A percentile compares a stretch with the other conserved stretches of the same genome.
Evolutionary conservation across 2,329 filamentous ascomycete genomes (phyloP).

Genomic region (Penicillium sp.): DNA sequence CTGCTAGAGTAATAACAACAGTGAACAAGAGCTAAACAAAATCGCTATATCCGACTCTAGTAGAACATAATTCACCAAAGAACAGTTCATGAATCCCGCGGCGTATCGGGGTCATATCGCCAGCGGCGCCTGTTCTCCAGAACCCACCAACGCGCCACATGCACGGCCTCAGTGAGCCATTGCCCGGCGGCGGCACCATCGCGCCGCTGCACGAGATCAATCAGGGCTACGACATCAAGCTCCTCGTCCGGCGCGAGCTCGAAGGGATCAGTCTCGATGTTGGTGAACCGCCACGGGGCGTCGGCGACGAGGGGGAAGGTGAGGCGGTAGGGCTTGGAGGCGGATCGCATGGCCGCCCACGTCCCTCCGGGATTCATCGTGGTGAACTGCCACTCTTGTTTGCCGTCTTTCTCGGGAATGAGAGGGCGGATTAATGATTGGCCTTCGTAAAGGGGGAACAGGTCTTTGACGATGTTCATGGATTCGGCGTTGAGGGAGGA

Average conservation of each 20-base stretch:
- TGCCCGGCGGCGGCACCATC: conserved; percentile 34
- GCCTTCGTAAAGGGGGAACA: conserved; percentile 48
- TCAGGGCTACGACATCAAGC: conserved; percentile 30
- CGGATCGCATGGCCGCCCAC: conserved; percentile 63
- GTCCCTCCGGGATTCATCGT: conserved; percentile 38
- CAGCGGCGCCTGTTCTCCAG: conserved; percentile 31
- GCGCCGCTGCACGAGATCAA: conserved; percentile 23
- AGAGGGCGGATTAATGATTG: conserved; percentile 48
- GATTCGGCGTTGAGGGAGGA: conserved; percentile 36
- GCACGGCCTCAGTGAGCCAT: conserved; percentile 38
- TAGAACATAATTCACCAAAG: too few species aligned
- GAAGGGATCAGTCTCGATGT: conserved; percentile 34
- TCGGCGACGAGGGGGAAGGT: conserved; percentile 73
- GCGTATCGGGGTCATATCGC: conserved; percentile 15
- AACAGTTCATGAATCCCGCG: too few species aligned
- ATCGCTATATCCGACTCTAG: too few species aligned
- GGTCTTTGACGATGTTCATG: conserved; percentile 37
- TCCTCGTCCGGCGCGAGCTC: conserved; percentile 35
- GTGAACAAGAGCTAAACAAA: too few species aligned
- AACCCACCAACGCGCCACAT: conserved; percentile 43
- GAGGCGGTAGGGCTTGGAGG: conserved; percentile 74
- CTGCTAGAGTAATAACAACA: too few species aligned
- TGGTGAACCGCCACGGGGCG: conserved; percentile 44
- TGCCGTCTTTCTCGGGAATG: conserved; percentile 32
- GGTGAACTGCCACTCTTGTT: conserved; percentile 35